Evolutionary conservation across 495 filamentous ascomycete genomes (phyloP).

Genomic region (Neurospora sp.): DNA sequence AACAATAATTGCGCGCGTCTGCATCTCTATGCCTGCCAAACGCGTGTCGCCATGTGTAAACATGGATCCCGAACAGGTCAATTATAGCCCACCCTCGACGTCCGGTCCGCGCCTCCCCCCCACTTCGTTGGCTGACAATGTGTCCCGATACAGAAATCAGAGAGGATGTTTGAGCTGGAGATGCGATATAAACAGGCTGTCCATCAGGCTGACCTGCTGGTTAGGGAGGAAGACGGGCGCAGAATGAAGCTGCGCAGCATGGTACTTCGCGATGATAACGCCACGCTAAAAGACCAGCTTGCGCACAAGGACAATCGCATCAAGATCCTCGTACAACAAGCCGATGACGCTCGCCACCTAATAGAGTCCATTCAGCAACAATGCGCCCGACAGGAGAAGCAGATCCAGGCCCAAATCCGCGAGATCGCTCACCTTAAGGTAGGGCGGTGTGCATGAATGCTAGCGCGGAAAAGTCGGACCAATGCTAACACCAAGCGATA

Average conservation of each 20-base stretch:
- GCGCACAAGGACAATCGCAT: constrained; percentile 44
- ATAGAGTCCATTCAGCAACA: constrained; percentile 48
- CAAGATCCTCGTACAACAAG: constrained; percentile 45
- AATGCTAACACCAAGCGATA: constrained; percentile 23
- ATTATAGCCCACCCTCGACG: not conserved
- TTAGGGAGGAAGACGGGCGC: constrained; percentile 59
- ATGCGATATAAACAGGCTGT: constrained; percentile 52
- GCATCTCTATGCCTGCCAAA: constrained; percentile 18
- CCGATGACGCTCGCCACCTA: constrained; percentile 46
- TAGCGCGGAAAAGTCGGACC: not conserved
- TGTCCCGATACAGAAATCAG: constrained; percentile 17
- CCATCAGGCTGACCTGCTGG: constrained; percentile 46
- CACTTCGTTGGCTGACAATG: constrained; percentile 3
- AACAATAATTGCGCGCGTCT: not conserved
- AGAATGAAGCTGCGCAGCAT: constrained; percentile 54
- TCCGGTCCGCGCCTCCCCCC: not conserved
- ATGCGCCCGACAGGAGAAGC: constrained; percentile 42
- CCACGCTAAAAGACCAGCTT: constrained; percentile 26
- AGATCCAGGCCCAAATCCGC: constrained; percentile 45
- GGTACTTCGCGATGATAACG: constrained; percentile 59
- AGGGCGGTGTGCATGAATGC: not conserved
- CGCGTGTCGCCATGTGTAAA: constrained; percentile 28
- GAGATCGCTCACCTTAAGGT: constrained; percentile 65
- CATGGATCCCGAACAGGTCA: constrained; percentile 33
- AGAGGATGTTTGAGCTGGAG: constrained; percentile 44